Evolutionary conservation across 2,329 filamentous ascomycete species (phyloP).

Genomic region (Chalaropsis ovoidea): DNA sequence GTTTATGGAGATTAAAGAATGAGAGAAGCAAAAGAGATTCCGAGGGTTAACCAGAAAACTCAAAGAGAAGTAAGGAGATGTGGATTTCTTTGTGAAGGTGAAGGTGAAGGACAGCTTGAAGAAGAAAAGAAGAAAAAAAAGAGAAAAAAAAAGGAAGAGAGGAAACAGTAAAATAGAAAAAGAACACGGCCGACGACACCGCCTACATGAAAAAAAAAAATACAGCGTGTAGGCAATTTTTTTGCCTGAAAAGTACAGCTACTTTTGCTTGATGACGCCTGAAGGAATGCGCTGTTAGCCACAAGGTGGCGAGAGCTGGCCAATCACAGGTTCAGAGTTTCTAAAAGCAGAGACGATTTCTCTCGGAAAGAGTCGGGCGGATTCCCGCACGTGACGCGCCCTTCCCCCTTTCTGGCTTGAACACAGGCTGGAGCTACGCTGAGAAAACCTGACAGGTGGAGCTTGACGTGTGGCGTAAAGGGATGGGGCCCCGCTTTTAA

Average conservation of each 20-base stretch:
- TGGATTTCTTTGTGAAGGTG: conserved; percentile 13
- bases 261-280: conserved; percentile 18
- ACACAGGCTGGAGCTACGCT: not conserved
- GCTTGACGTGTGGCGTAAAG: conserved; percentile 11
- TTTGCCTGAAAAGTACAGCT: conserved; percentile 7
- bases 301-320: not conserved
- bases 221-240: not conserved
- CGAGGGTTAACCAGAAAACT: conserved; percentile 14
- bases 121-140: conserved; percentile 16
- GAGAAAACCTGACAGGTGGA: not conserved
- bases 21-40: conserved; percentile 13
- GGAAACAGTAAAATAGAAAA: conserved; percentile 3
- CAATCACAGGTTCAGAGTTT: conserved; percentile 24
- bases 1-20: conserved; percentile 17
- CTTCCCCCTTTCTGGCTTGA: not conserved
- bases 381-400: conserved; percentile 14
- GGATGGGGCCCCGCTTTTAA: not conserved
- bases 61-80: conserved; percentile 1
- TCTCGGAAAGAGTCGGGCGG: conserved; percentile 25
- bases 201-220: not conserved
- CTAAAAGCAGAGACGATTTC: conserved; percentile 1
- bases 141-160: conserved; percentile 11
- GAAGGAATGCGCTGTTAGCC: conserved; percentile 17
- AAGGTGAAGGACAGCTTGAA: conserved; percentile 22
- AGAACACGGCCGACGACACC: conserved; percentile 11